Evolutionary conservation across 2,329 filamentous ascomycete genomes (phyloP), one percentile per base, ranked within the genome.

Genomic region (Tolypocladium tropicale): DNA sequence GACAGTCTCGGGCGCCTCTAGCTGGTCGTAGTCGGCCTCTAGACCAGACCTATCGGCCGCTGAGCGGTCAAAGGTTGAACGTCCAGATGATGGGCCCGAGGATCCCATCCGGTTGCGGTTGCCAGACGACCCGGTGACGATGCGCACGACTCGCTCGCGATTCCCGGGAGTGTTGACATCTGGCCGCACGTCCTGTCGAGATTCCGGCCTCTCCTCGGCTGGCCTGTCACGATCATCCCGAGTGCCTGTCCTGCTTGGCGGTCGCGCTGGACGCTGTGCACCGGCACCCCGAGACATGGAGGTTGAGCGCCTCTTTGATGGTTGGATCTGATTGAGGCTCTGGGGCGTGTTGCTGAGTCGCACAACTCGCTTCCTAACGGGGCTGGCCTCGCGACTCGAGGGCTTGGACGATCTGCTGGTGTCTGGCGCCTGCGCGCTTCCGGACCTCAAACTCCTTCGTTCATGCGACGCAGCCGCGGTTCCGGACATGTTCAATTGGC

Each of bases 131-230:
- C 76, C 75, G 30, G 78, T 68, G 5, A 74, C 73, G 55, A 83
- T 81, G 54, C 80, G 75, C n/a, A 84, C 80, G 4, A 81, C 75
- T 18, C 80, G 75, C 25, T 76, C 72, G 14, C 72, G 72, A 21
- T 79, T 74, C 0, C 75, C 74, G 2, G 81, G 81, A 0, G 81
- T 84, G 62, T 82, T 83, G 55, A 82, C 62, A 52, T 78, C 74
- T 4, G 67, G 54, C 30, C 68, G 66, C 30, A 67, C 60, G 34
- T 78, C 74, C 4, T 68, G 57, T 25, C 67, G 64, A 21, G 68
- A 59, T 25, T 68, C 67, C 49, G 65, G 61, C 58, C 67, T 72
- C 53, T 76, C 73, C 28, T 78, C 75, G 16, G 64, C 68, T 25
- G 69, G 67, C 59, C 70, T 72, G 34, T 78, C 76, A 30, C 69